A percentile compares a stretch with the other conserved stretches of the same genome.
Conservation (phyloP, 2,329 filamentous ascomycete genomes). For the Elsinoe australis region DNA sequence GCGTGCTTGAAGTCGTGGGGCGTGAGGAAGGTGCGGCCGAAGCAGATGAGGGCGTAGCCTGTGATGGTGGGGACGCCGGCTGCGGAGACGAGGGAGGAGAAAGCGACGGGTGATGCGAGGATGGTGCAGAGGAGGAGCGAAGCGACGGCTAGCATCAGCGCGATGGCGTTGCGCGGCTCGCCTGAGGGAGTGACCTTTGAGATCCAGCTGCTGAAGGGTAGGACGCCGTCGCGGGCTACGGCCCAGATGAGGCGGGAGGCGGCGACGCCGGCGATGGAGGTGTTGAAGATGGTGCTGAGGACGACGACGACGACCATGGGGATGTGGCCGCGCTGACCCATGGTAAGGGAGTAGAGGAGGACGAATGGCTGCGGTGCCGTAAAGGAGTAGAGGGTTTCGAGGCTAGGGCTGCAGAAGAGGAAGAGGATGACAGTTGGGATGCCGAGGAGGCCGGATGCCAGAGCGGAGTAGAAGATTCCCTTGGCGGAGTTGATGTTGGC, state of each 20-base stretch:
- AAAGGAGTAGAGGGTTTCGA: constrained; percentile 47
- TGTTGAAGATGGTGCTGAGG: constrained; percentile 46
- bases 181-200: constrained; percentile 46
- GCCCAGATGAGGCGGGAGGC: constrained; percentile 56
- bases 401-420: constrained; percentile 50
- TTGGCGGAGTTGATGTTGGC: constrained; percentile 49
- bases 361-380: constrained; percentile 53
- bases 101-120: constrained; percentile 44
- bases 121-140: constrained; percentile 53
- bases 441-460: constrained; percentile 50
- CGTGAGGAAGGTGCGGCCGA: constrained; percentile 34
- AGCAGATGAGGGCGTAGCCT: constrained; percentile 40
- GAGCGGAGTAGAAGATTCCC: constrained; percentile 55
- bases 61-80: constrained; percentile 36
- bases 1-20: constrained; percentile 32
- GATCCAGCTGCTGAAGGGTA: constrained; percentile 53
- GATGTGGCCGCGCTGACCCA: constrained; percentile 51
- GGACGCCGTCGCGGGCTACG: constrained; percentile 53
- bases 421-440: constrained; percentile 52
- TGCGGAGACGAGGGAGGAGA: constrained; percentile 34
- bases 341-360: constrained; percentile 49
- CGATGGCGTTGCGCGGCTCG: constrained; percentile 53
- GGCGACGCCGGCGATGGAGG: constrained; percentile 52
- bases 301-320: constrained; percentile 55
- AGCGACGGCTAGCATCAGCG: constrained; percentile 50